Evolutionary conservation across 495 filamentous ascomycete genomes (phyloP).

Genomic region (Margaritispora aquatica): DNA sequence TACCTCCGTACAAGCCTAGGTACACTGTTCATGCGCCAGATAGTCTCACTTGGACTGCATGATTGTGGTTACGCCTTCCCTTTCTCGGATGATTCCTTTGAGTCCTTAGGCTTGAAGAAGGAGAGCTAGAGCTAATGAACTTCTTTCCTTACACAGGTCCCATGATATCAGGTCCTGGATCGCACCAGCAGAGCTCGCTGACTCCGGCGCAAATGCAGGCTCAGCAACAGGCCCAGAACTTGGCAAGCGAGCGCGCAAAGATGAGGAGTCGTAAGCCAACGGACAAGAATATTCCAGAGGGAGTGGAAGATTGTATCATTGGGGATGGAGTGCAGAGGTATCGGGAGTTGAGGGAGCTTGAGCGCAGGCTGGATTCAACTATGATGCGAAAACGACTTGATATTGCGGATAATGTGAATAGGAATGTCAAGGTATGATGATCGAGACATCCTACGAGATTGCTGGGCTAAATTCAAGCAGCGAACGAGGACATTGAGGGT

Average conservation of each 20-base stretch:
- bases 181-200: constrained; percentile 40
- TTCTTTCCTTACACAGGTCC: constrained; percentile 32
- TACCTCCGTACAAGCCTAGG: too few relatives aligned
- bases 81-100: not conserved
- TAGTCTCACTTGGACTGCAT: too few relatives aligned
- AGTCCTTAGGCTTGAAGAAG: not conserved
- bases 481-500: constrained; percentile 81
- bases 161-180: constrained; percentile 48
- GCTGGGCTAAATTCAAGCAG: constrained; percentile 24
- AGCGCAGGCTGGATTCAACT: constrained; percentile 86
- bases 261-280: constrained; percentile 81
- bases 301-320: constrained; percentile 70
- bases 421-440: constrained; percentile 57
- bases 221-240: constrained; percentile 46
- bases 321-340: constrained; percentile 82
- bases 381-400: constrained; percentile 93
- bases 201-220: constrained; percentile 46
- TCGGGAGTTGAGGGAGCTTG: constrained; percentile 72
- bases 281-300: constrained; percentile 90
- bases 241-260: constrained; percentile 60
- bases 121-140: too few relatives aligned
- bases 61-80: not conserved
- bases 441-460: constrained; percentile 1
- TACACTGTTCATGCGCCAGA: constrained; percentile 12
- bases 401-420: constrained; percentile 75